Evolutionary conservation across 805 yeast species (phyloP).

Genomic region (Metschnikowia cubensis): DNA sequence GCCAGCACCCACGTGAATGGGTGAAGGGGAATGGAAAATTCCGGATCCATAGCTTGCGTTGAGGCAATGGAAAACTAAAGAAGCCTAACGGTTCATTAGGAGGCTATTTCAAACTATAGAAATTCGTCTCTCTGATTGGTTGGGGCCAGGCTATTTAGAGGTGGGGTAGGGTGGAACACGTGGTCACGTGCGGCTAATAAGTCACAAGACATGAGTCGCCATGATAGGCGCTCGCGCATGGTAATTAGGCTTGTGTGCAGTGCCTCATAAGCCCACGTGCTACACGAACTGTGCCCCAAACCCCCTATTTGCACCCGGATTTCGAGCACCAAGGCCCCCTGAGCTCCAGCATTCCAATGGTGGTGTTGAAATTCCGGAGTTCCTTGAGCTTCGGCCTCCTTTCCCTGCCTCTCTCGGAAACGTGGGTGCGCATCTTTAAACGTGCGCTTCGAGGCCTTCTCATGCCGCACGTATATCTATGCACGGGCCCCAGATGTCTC

Average conservation of each 20-base stretch:
- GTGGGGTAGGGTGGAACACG: background rate
- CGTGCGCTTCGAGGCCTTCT: background rate
- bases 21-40: too few relatives aligned
- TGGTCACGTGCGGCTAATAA: constrained; percentile 1
- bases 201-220: constrained; percentile 1
- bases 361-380: background rate
- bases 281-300: too few relatives aligned
- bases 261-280: constrained; percentile 5
- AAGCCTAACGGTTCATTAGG: too few relatives aligned
- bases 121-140: too few relatives aligned
- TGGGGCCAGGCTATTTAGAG: too few relatives aligned
- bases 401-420: background rate
- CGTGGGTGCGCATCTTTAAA: constrained; percentile 4
- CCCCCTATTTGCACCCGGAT: too few relatives aligned
- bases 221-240: constrained; percentile 1
- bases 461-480: constrained; percentile 2
- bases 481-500: background rate
- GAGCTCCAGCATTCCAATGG: background rate
- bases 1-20: too few relatives aligned
- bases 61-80: too few relatives aligned
- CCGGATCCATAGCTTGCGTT: too few relatives aligned
- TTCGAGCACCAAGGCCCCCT: too few relatives aligned
- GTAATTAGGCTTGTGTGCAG: background rate
- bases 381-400: too few relatives aligned
- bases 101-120: too few relatives aligned